Conservation (phyloP, 1,284 basidiomycete genomes). For the Neonothopanus nambi region DNA sequence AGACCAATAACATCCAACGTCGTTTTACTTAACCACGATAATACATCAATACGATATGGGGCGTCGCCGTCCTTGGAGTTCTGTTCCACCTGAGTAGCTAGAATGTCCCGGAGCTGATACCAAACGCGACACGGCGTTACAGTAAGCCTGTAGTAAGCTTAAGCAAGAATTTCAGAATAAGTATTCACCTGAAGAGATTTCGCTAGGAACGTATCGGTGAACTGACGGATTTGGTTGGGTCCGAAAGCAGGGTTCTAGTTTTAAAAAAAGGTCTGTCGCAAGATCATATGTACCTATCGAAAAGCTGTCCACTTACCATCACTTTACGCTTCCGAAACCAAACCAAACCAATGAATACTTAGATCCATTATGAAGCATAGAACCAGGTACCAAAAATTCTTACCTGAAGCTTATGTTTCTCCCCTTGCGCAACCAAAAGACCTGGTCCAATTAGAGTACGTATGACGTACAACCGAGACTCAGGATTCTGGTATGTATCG, state of each 20-base stretch:
- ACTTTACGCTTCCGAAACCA: slow-evolving; percentile 35
- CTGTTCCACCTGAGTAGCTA: slow-evolving; percentile 17
- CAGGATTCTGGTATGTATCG: slow-evolving; percentile 48
- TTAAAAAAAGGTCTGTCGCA: not conserved
- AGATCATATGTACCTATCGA: not conserved
- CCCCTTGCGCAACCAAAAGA: slow-evolving; percentile 36
- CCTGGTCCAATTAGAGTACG: slow-evolving; percentile 45
- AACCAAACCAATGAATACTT: not conserved
- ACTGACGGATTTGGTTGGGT: slow-evolving; percentile 49
- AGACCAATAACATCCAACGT: slow-evolving; percentile 56
- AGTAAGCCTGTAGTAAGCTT: too few relatives aligned
- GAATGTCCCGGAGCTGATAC: slow-evolving; percentile 28
- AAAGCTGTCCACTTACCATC: slow-evolving; percentile 31
- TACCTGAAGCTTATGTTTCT: slow-evolving; percentile 44
- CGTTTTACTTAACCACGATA: slow-evolving; percentile 41
- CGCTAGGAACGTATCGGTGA: slow-evolving; percentile 53
- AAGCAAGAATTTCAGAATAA: slow-evolving; percentile 32
- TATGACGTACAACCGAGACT: slow-evolving; percentile 34
- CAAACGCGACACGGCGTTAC: slow-evolving; percentile 42
- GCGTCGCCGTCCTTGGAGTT: slow-evolving; percentile 11
- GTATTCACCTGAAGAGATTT: slow-evolving; percentile 47
- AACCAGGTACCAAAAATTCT: not conserved
- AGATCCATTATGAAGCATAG: not conserved
- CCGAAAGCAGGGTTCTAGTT: slow-evolving; percentile 62
- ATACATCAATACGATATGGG: slow-evolving; percentile 41